Conservation (phyloP, 345 rosid species). For the Populus euphratica region DNA sequence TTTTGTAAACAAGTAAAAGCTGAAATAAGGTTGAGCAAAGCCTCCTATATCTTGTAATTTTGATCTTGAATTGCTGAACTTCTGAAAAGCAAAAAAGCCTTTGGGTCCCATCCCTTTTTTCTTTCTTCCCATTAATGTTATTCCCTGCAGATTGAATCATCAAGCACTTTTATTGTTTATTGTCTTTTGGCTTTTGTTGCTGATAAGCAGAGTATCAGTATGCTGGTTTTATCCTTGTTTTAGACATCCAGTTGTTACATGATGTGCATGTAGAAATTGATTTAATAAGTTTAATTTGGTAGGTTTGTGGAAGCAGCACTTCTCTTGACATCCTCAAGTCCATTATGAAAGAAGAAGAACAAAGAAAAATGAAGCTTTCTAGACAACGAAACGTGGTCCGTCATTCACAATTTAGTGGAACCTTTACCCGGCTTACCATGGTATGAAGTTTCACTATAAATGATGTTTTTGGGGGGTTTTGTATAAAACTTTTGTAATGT, state of each 20-base stretch:
- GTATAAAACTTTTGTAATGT: background rate
- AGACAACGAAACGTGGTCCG: conserved; percentile 42
- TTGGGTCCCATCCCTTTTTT: background rate
- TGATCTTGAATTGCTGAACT: background rate
- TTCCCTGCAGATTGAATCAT: background rate
- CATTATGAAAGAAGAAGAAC: conserved; percentile 68
- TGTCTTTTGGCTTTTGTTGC: background rate
- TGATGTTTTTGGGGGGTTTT: conserved; percentile 12
- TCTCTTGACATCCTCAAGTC: conserved; percentile 61
- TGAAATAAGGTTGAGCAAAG: background rate
- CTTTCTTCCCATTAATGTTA: background rate
- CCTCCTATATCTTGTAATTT: background rate
- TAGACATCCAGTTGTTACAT: too few species aligned
- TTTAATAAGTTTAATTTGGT: conserved; percentile 12
- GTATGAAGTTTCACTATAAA: conserved; percentile 33
- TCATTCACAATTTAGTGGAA: conserved; percentile 84
- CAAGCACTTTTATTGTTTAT: background rate
- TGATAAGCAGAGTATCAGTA: too few species aligned
- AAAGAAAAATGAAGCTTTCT: conserved; percentile 56
- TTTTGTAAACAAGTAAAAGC: background rate
- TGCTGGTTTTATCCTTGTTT: too few species aligned
- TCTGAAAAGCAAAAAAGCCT: background rate
- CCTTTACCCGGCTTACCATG: conserved; percentile 75
- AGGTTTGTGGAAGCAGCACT: conserved; percentile 48
- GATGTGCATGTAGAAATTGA: background rate